phyloP scores from a whole-genome alignment of 2,329 filamentous ascomycete species.

The Tolypocladium amazonense region DNA sequence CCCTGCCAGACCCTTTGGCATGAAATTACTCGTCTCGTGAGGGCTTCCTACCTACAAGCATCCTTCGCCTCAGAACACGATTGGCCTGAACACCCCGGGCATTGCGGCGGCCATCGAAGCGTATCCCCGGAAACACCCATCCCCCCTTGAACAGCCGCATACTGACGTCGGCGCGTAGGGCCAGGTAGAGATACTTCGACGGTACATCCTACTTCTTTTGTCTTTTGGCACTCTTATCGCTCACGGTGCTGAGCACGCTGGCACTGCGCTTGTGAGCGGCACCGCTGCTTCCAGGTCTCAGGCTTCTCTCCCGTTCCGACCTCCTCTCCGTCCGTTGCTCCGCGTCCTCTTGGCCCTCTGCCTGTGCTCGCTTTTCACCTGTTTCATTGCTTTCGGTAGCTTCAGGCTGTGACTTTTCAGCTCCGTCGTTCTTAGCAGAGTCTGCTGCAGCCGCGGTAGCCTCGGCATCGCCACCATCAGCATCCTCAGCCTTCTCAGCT shows the following conservation, averaged over 20 bases:
- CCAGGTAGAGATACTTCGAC: slow-evolving; percentile 12
- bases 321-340: slow-evolving; percentile 18
- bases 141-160: not conserved
- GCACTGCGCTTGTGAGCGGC: slow-evolving; percentile 65
- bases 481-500: slow-evolving; percentile 4
- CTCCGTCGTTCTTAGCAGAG: slow-evolving; percentile 9
- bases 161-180: slow-evolving; percentile 6
- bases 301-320: slow-evolving; percentile 17
- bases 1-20: not conserved
- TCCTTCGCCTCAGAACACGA: not conserved
- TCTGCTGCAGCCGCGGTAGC: slow-evolving; percentile 5
- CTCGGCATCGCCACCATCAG: slow-evolving; percentile 8
- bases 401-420: slow-evolving; percentile 7
- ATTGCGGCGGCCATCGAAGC: not conserved
- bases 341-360: slow-evolving; percentile 6
- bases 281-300: slow-evolving; percentile 27
- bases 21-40: not conserved
- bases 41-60: not conserved
- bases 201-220: slow-evolving; percentile 35
- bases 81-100: not conserved
- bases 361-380: not conserved
- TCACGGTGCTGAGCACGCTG: slow-evolving; percentile 63
- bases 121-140: not conserved
- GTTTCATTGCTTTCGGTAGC: slow-evolving; percentile 8
- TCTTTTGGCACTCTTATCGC: slow-evolving; percentile 51